Evolutionary conservation across 495 filamentous ascomycete species (phyloP), one percentile per base, ranked within the genome.

Genomic region (Lentithecium fluviatile): DNA sequence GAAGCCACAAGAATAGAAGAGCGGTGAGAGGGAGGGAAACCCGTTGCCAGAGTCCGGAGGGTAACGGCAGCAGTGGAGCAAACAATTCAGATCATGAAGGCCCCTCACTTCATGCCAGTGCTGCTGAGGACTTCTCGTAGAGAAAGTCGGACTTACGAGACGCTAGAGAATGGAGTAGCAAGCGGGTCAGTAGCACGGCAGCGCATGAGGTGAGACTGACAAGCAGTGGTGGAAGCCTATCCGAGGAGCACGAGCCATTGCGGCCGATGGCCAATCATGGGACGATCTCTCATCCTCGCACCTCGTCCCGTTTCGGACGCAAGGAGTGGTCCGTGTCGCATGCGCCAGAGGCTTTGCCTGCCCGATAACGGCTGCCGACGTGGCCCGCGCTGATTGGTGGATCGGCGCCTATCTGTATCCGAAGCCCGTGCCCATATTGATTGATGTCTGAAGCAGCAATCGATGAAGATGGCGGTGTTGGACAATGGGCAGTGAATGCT

Each of bases 341-440:
- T 61, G 46, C 45, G 29, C 65, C 38, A 56, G 55, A 34, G 40
- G 59, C 60, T 56, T 67, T 62, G 52, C 53, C 62, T 26, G 12
- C 12, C 65, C 65, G 65, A 68, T 68, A 68, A 64, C 65, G 65
- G 65, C 65, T 67, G 47, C 52, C 26, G 65, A 68, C 65, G 65
- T 68, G 65, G 60, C 65, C 58, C 4, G 42, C 52, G 26, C 10
- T 68, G 60, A 68, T 68, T 68, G 65, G 65, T 19, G 17, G 34
- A 2, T 20, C 12, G 6, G 24, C 49, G 59, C n/a, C 49, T 52
- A 50, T 58, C 64, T 63, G 49, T 56, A 60, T 67, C 49, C 53
- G 53, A 47, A 49, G 59, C 25, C 24, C 26, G 40, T 55, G 48
- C 24, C 34, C 56, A 42, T 48, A 51, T 38, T 48, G 50, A 54